phyloP scores from a whole-genome alignment of 192 early-diverging fungal species.

The Mortierella claussenii region DNA sequence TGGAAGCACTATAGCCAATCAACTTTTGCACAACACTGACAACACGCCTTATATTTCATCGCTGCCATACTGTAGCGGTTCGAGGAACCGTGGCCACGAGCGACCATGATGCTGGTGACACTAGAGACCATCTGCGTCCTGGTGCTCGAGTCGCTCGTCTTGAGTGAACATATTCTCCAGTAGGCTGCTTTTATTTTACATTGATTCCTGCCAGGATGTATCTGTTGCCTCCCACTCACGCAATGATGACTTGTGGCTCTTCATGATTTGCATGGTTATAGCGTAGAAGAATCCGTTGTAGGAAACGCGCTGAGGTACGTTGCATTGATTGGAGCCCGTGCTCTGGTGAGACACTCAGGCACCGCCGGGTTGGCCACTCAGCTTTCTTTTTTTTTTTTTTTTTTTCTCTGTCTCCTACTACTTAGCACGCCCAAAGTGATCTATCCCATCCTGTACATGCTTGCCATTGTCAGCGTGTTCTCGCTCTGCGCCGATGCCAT shows the following conservation, averaged over 20 bases:
- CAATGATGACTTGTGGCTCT: no score
- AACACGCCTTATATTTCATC: not conserved
- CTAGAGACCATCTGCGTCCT: slow-evolving; percentile 15
- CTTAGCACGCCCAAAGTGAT: slow-evolving; percentile 40
- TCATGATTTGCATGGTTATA: no score
- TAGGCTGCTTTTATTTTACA: no score
- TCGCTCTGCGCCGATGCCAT: slow-evolving; percentile 50
- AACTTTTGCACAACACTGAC: no score
- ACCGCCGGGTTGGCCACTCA: not conserved
- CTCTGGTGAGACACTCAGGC: not conserved
- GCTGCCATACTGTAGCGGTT: slow-evolving; percentile 8
- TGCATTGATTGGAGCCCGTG: no score
- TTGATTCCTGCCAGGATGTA: no score
- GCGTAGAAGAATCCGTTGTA: no score
- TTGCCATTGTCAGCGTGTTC: slow-evolving; percentile 42
- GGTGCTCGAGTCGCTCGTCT: slow-evolving; percentile 24
- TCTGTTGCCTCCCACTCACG: no score
- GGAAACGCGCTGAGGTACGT: slow-evolving; percentile 12
- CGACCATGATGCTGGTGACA: slow-evolving; percentile 25
- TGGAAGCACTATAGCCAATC: not conserved
- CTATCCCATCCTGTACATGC: slow-evolving; percentile 37
- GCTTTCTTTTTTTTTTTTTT: not conserved
- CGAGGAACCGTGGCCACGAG: slow-evolving; percentile 37
- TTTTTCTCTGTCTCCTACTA: not conserved
- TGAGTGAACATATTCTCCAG: slow-evolving; percentile 29